These are phyloP conservation scores for Coemansia sp. DNA, from an alignment of 192 early-diverging fungal genomes.

Conservation along the genomic window DNA sequence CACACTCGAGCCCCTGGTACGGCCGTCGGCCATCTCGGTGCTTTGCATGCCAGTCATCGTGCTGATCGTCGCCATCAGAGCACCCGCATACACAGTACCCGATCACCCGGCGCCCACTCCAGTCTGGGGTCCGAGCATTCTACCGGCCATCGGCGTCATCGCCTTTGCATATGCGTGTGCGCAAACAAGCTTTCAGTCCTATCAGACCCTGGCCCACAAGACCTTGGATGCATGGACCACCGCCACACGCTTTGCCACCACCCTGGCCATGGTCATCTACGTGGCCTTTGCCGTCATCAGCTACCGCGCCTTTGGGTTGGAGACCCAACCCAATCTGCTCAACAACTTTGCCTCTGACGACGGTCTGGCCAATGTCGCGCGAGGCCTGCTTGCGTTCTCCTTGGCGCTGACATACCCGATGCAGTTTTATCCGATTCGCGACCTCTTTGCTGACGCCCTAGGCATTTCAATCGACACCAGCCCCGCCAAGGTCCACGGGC, in stretches of 20 bases:
- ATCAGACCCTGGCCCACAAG: conserved; percentile 49
- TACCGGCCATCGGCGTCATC: conserved; percentile 63
- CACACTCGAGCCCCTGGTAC: conserved; percentile 58
- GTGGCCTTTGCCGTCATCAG: conserved; percentile 60
- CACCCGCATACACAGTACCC: conserved; percentile 50
- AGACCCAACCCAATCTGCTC: conserved; percentile 61
- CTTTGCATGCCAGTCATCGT: conserved; percentile 63
- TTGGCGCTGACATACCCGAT: conserved; percentile 59
- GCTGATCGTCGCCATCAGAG: conserved; percentile 54
- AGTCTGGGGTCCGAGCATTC: conserved; percentile 55
- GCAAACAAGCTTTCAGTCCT: conserved; percentile 60
- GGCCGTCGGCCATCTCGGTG: conserved; percentile 56
- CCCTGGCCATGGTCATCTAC: conserved; percentile 51
- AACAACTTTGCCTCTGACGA: conserved; percentile 62
- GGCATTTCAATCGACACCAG: conserved; percentile 12
- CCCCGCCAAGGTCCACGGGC: conserved; percentile 6
- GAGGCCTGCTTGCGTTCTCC: conserved; percentile 57
- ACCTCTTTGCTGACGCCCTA: conserved; percentile 17
- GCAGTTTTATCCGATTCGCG: conserved; percentile 51
- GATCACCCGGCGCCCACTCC: conserved; percentile 54
- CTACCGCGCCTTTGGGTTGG: conserved; percentile 59
- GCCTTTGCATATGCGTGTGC: conserved; percentile 64
- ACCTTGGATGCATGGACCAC: conserved; percentile 48
- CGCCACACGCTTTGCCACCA: conserved; percentile 52
- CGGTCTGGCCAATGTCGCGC: conserved; percentile 56